Base-by-base conservation (phyloP, 2,329 filamentous ascomycete genomes). In the Ascochyta koolunga region DNA sequence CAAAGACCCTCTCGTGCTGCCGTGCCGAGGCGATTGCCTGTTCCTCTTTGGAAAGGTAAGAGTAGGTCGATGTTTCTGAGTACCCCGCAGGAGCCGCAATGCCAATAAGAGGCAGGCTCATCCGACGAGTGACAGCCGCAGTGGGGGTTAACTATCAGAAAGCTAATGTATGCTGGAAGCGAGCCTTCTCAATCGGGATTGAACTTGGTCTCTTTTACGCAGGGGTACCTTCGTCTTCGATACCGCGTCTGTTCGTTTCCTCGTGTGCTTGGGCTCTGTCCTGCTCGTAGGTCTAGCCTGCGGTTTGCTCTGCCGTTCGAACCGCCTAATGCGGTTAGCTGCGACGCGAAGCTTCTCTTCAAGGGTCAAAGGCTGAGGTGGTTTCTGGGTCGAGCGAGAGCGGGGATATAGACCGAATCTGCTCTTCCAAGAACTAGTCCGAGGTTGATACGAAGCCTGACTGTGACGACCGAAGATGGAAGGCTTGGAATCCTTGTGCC, bases 21-120 rank as follows among this genome's bases (percentile, higher is more conserved):
- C 42, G 45, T 27, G 46, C 45, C 6, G 51, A 37, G 18, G 43
- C 22, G 21, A 25, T 36, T 3, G 33, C 29, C n/a, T 50, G 40
- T 19, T 54, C 51, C 24, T 50, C 40, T n/a, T 45, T 43, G 29
- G 51, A 40, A n/a, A 50, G 11, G 19, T 44, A 45, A 15, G 19
- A 5, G 2, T 13, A 35, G 6, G 33, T 31, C 9, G 21, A n/a
- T 11, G 18, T 18, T 5, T n/a, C 4, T 5, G 38, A 16, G 19
- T 35, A 32, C 22, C 43, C 50, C 19, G 31, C 43, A 22, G 44
- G 21, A 13, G 44, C 27, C 27, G 43, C 39, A 16, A 50, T 37
- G 18, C 45, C 40, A 32, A 54, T 37, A 18, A 27, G 36, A 31
- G 51, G 33, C 18, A 54, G 8, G 36, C 51, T 54, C 45, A 50